phyloP scores from a whole-genome alignment of 352 stramenopile genomes.

The Pseudoperonospora humuli region DNA sequence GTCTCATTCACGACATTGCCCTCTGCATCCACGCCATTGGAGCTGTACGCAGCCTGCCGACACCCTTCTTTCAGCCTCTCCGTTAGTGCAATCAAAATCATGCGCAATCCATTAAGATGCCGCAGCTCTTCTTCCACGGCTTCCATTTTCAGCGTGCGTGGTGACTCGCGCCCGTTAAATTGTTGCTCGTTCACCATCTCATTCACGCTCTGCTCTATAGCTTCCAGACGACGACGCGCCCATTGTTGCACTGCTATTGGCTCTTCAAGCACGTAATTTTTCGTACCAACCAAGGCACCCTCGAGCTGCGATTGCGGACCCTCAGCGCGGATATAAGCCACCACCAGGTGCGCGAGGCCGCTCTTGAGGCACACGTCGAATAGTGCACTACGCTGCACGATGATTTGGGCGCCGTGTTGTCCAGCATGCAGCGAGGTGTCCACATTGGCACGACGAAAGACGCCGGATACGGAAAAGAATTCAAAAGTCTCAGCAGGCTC shows the following conservation, averaged over 20 bases:
- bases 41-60: constrained; percentile 33
- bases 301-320: constrained; percentile 15
- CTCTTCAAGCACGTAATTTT: constrained; percentile 69
- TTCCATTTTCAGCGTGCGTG: constrained; percentile 25
- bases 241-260: constrained; percentile 79
- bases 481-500: constrained; percentile 79
- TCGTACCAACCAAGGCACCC: constrained; percentile 21
- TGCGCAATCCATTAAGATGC: constrained; percentile 57
- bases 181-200: constrained; percentile 42
- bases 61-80: constrained; percentile 61
- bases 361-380: constrained; percentile 69
- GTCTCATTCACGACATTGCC: constrained; percentile 47
- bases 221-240: constrained; percentile 46
- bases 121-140: constrained; percentile 37
- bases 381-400: constrained; percentile 66
- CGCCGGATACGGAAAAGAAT: constrained; percentile 72
- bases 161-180: constrained; percentile 27
- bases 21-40: constrained; percentile 23
- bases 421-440: constrained; percentile 41
- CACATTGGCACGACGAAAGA: constrained; percentile 61
- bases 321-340: constrained; percentile 58
- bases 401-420: constrained; percentile 18
- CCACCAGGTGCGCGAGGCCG: constrained; percentile 62
- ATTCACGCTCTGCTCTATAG: constrained; percentile 46
- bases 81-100: constrained; percentile 58